Conservation (phyloP, 768 basidiomycete genomes). For the Mycena sanguinolenta region DNA sequence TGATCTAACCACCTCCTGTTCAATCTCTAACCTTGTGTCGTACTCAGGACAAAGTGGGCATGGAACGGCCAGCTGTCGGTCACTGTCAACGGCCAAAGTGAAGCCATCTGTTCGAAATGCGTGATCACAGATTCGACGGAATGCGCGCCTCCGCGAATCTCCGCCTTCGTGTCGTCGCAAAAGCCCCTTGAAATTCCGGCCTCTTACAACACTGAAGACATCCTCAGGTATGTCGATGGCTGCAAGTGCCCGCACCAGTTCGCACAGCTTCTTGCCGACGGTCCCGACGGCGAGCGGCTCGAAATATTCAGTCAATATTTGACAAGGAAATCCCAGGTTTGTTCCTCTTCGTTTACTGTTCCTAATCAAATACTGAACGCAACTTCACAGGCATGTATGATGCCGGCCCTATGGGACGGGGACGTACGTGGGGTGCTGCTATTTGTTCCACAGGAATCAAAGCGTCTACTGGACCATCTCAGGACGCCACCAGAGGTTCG, state of each 20-base stretch:
- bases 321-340: slow-evolving; percentile 3
- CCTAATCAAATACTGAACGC: not conserved
- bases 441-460: not conserved
- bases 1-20: not conserved
- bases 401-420: slow-evolving; percentile 2
- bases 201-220: slow-evolving; percentile 1
- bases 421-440: not conserved
- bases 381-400: not conserved
- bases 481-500: not conserved
- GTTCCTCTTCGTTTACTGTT: not conserved
- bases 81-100: not conserved
- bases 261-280: slow-evolving; percentile 14
- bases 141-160: not conserved
- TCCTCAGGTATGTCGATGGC: not conserved
- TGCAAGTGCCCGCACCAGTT: slow-evolving; percentile 22
- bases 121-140: slow-evolving; percentile 15
- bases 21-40: not conserved
- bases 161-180: not conserved
- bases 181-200: not conserved
- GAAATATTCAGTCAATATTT: not conserved
- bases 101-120: slow-evolving; percentile 3
- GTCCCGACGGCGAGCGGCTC: not conserved
- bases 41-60: slow-evolving; percentile 7
- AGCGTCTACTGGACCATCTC: not conserved
- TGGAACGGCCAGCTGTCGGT: slow-evolving; percentile 21